Evolutionary conservation across 441 rosid genomes (phyloP), one percentile per base, ranked within the genome.

Genomic region (Geranium incanum): DNA sequence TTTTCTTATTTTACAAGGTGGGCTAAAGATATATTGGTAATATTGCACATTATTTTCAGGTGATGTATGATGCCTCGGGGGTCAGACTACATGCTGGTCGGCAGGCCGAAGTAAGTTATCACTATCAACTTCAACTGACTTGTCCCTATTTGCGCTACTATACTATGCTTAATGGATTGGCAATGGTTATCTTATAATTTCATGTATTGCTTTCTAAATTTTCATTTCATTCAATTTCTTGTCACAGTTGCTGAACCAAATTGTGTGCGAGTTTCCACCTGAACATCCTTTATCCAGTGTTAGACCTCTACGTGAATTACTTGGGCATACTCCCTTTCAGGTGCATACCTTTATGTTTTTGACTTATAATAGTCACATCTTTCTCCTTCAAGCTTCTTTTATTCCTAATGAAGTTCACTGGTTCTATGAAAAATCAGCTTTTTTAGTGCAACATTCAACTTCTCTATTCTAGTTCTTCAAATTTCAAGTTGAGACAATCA

Each of bases 51-150:
- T 33, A 33, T 39, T 11, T 83, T 73, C 78, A 95, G 99, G 98
- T 95, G 13, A 95, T 92, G 99, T 95, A 90, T 82, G 99, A 95
- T 83, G 99, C 99, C 21, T 84, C 97, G 0, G 99, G 99, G 19
- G 88, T 95, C 73, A 87, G 99, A 76, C 95, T 86, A 74, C 99
- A 92, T 78, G 98, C 98, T 70, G 98, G 99, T 70, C 96, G 95
- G 73, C 99, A 95, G 83, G 99, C 98, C 68, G 99, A 95, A 87
- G 99, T 90, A 80, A 79, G 82, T 75, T 68, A 60, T 82, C 52
- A 23, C 37, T 43, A 72, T 21, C 33, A 64, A 43, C 70, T 65
- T 7, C 23, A 8, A 55, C 39, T 69, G 60, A 4, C n/a, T 62
- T 52, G 28, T 37, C 28, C 16, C 57, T 55, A n/a, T 64, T 39